These are phyloP conservation scores for Eucalyptus sp. DNA, from an alignment of 345 rosid species.

Conservation along the genomic window DNA sequence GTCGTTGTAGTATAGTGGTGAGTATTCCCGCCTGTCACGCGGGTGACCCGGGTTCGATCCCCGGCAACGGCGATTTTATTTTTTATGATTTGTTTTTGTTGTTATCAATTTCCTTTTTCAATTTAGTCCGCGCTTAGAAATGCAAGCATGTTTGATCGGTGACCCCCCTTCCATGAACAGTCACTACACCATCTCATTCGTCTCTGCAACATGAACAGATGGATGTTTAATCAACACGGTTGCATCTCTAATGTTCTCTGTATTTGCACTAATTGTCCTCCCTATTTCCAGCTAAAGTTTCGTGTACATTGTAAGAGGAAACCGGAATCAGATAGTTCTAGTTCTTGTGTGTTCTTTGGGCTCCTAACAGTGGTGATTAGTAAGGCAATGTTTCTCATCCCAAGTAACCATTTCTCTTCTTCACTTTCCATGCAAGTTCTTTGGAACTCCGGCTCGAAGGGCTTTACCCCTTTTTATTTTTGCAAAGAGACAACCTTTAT, in stretches of 20 bases:
- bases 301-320: not conserved
- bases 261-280: not conserved
- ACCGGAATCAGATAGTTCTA: not conserved
- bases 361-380: not conserved
- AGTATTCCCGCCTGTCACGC: constrained; percentile 96
- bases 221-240: not conserved
- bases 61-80: constrained; percentile 22
- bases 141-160: not conserved
- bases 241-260: not conserved
- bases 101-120: too few relatives aligned
- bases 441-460: not conserved
- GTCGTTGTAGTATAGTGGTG: constrained; percentile 90
- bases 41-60: constrained; percentile 96
- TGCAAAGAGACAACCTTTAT: not conserved
- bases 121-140: not conserved
- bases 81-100: too few relatives aligned
- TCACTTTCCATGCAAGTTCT: not conserved
- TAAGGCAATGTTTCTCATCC: not conserved
- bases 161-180: not conserved
- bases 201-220: not conserved
- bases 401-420: not conserved
- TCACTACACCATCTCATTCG: not conserved
- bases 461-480: not conserved
- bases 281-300: not conserved
- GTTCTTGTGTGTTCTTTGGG: not conserved